Base-by-base conservation (phyloP, 768 basidiomycete species). In the Suillus discolor region DNA sequence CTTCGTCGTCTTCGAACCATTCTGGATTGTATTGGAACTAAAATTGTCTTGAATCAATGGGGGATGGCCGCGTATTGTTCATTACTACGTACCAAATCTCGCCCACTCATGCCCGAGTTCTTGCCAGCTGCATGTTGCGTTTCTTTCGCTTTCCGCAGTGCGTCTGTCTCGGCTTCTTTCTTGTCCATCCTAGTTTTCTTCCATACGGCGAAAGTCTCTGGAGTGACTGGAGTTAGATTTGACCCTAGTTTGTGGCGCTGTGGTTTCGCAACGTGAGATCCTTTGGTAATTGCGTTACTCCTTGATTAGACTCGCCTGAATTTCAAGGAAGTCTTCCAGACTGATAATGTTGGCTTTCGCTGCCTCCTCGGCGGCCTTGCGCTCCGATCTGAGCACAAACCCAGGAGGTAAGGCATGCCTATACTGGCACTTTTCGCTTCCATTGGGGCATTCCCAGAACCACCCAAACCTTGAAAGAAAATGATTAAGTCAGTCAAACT, bases 11-110 rank as follows among this genome's bases (percentile, higher is more conserved):
- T 69, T 89, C 87, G 81, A 95, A 96, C 92, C 93, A 94, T 71
- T 95, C 93, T 20, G 94, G 92, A 78, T 96, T 96, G 87, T 93
- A 97, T 80, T 93, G 90, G 86, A 97, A 97, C 91, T 94, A 71
- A 7, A 68, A 23, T 67, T 63, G 41, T 25, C 59, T 60, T 66
- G 57, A 65, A 59, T n/a, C 57, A 55, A 59, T 55, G 28, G 69
- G 38, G 9, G 45, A 67, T 28, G 41, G 23, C 47, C 55, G 23
- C 36, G 2, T 60, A 59, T 45, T 12, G 16, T 51, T 13, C 42
- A 61, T 47, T 20, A 42, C 68, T 65, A 80, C 87, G 70, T 71
- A 96, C 94, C 81, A 99, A 81, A 79, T 99, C 97, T 78, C 94
- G 85, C 61, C 97, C 97, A 65, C 92, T 94, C 94, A 99, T 95